Conservation (phyloP, 768 basidiomycete species). For the Aureoboletus auriporus region DNA sequence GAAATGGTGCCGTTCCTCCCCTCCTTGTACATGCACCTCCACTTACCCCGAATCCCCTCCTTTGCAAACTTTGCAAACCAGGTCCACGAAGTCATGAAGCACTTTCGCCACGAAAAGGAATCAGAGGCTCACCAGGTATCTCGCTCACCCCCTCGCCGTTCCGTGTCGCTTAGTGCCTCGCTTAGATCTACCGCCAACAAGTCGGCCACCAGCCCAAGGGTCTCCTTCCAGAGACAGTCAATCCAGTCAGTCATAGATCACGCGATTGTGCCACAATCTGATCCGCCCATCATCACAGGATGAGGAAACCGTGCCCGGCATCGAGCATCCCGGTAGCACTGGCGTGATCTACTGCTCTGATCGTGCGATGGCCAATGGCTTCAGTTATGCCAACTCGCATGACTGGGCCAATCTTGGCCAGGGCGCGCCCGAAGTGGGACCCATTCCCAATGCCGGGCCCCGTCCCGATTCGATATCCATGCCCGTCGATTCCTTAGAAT, state of each 20-base stretch:
- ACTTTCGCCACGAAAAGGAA: constrained; percentile 71
- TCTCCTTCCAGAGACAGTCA: constrained; percentile 61
- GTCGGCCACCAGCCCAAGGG: constrained; percentile 69
- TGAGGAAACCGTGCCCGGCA: constrained; percentile 88
- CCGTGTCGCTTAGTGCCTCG: neutral
- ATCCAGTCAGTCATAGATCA: constrained; percentile 46
- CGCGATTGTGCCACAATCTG: neutral
- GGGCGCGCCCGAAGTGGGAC: constrained; percentile 86
- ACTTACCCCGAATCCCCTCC: constrained; percentile 24
- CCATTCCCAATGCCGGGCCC: constrained; percentile 68
- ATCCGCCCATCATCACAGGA: constrained; percentile 41
- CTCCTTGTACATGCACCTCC: constrained; percentile 23
- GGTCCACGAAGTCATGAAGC: constrained; percentile 66
- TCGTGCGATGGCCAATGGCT: constrained; percentile 94
- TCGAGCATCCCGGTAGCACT: constrained; percentile 67
- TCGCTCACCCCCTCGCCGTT: neutral
- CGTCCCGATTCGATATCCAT: constrained; percentile 64
- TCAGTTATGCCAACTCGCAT: constrained; percentile 70
- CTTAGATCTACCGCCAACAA: constrained; percentile 70
- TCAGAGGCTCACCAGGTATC: constrained; percentile 84
- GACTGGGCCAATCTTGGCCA: constrained; percentile 92
- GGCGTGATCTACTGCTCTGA: constrained; percentile 86
- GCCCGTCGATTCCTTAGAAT: constrained; percentile 74
- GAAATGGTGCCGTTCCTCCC: constrained; percentile 34
- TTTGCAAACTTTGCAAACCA: constrained; percentile 41